Base-by-base conservation (phyloP, 192 early-diverging fungal genomes). In the Backusella sp. region DNA sequence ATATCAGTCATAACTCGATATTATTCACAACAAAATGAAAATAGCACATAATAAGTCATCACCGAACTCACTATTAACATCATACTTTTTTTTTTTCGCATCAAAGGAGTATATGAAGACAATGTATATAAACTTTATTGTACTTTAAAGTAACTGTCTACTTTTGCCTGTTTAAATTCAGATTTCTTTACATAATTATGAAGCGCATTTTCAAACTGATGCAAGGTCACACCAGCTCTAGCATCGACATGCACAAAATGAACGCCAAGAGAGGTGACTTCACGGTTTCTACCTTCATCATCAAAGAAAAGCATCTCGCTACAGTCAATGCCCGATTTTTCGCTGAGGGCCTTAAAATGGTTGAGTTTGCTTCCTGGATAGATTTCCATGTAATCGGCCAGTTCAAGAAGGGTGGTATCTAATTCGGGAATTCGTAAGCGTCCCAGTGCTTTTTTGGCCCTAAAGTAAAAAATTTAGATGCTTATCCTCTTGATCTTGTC, bases 301-400 rank as follows among this genome's bases (percentile, higher is more conserved):
- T 87, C 86, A 73, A 87, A 87, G 53, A 87, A 87, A 15, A 87
- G 66, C 86, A 87, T 87, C 14, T 86, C 80, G 4, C 70, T 34
- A 65, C 74, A 87, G 1, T 62, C 59, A 72, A 86, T 82, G n/a
- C 76, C 80, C 0, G 83, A 66, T n/a, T 65, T 73, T 12, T 77
- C 39, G 28, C 67, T 39, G 14, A 87, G 14, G 1, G 37, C 37
- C 9, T 35, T 65, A 49, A 87, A 86, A 62, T 87, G 86, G 0
- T 70, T 77, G 32, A 77, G 17, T 42, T 87, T 87, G 4, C 77
- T 77, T 12, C 69, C 53, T 26, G 77, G 78, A 72, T 80, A 82
- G 21, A 87, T 79, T 73, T 82, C 84, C 26, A 75, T 35, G 74
- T 72, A 76, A 21, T 77, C 76, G 37, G 80, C 75, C 1, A 72